These are phyloP conservation scores for Chlorophyllum brunneum DNA, from an alignment of 768 basidiomycete species.

Conservation along the genomic window DNA sequence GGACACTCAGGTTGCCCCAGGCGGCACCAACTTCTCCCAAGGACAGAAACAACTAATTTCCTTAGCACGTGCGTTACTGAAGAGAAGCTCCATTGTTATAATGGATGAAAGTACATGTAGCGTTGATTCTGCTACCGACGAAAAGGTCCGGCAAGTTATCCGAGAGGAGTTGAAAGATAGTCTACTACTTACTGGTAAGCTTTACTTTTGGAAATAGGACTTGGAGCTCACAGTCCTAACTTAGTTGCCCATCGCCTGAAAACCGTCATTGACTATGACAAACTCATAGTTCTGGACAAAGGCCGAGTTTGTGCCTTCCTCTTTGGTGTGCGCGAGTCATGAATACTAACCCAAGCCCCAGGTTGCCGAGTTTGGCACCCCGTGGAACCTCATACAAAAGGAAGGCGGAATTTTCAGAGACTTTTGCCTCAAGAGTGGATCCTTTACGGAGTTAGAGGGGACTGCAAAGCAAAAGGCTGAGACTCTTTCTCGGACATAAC, in stretches of 20 bases:
- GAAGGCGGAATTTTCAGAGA: conserved; percentile 59
- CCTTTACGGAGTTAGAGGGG: conserved; percentile 55
- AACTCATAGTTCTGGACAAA: conserved; percentile 77
- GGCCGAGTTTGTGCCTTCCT: conserved; percentile 35
- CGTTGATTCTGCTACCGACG: conserved; percentile 84
- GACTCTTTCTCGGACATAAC: too few relatives aligned
- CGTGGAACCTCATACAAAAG: conserved; percentile 59
- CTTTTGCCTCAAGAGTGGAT: conserved; percentile 72
- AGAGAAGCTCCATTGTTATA: conserved; percentile 70
- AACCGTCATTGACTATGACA: conserved; percentile 80
- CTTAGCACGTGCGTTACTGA: conserved; percentile 77
- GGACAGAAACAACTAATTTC: conserved; percentile 88
- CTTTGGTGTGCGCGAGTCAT: neutral
- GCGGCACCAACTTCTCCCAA: conserved; percentile 89
- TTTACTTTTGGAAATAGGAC: neutral
- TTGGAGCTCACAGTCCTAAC: conserved; percentile 10
- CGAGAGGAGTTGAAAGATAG: conserved; percentile 79
- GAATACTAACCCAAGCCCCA: conserved; percentile 14
- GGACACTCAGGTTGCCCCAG: conserved; percentile 80
- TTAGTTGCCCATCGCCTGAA: conserved; percentile 72
- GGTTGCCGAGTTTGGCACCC: conserved; percentile 70
- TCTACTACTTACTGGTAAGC: conserved; percentile 65
- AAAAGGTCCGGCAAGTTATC: conserved; percentile 87
- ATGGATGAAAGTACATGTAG: conserved; percentile 84
- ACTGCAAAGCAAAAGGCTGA: too few relatives aligned